phyloP scores from a whole-genome alignment of 2,329 filamentous ascomycete species.

The Aureobasidium leucospermi region DNA sequence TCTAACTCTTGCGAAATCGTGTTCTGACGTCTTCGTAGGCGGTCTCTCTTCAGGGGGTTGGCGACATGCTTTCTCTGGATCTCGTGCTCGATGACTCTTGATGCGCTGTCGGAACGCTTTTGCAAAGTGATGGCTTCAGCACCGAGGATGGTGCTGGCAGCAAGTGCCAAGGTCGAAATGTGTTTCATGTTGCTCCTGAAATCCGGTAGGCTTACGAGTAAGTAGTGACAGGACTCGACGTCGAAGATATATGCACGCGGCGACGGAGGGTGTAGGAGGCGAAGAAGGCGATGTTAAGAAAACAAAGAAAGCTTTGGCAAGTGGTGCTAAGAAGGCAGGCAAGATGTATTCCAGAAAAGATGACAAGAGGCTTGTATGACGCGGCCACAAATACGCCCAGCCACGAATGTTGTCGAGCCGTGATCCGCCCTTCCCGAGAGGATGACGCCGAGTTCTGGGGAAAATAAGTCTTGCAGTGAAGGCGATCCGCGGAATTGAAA shows the following conservation, averaged over 20 bases:
- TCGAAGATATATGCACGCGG: background rate
- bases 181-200: conserved; percentile 18
- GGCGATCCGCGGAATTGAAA: background rate
- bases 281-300: background rate
- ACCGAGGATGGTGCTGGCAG: conserved; percentile 19
- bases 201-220: background rate
- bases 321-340: background rate
- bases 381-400: conserved; percentile 9
- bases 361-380: conserved; percentile 6
- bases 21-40: conserved; percentile 35
- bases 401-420: conserved; percentile 3
- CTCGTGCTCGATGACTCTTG: conserved; percentile 42
- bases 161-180: conserved; percentile 21
- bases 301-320: background rate
- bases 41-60: conserved; percentile 42
- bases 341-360: background rate
- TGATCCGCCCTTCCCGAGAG: conserved; percentile 1
- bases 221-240: background rate
- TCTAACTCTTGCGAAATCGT: conserved; percentile 43
- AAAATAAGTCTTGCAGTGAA: background rate
- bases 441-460: conserved; percentile 8
- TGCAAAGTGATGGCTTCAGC: conserved; percentile 24
- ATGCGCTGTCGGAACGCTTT: conserved; percentile 24
- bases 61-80: conserved; percentile 42
- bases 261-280: background rate